Evolutionary conservation across 257 asterid genomes (phyloP), one percentile per base, ranked within the genome.

Genomic region (Striga asiatica): DNA sequence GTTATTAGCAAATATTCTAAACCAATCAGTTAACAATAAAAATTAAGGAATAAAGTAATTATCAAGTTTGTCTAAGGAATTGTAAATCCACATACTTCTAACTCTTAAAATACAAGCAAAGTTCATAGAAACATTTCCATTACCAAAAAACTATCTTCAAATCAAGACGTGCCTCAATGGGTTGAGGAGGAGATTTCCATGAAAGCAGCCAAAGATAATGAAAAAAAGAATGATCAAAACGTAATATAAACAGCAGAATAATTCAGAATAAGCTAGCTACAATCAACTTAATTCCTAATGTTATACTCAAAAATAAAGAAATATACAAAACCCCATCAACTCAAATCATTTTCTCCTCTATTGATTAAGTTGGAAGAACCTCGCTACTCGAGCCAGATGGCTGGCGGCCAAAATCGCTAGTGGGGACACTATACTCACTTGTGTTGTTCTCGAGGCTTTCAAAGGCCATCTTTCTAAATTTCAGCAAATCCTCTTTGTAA

Each of bases 401-500:
- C 32, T 72, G 83, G 42, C 21, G 72, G 1, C 88, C 89, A n/a
- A 71, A 76, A 21, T 84, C 88, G 8, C 83, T 83, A 51, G 91
- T 78, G 1, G 80, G 79, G n/a, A 82, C 88, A 21, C 95, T 83
- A 72, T 67, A 79, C 60, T 75, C 87, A 8, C 89, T 78, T 1
- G 76, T 69, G 35, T 78, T 77, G 25, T 50, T 78, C 16, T 71
- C 81, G n/a, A 62, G 58, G 57, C 72, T 71, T 66, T 78, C 88
- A 8, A 88, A 51, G 12, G 95, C 97, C 92, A 88, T 75, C 68
- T 75, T 78, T 69, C 71, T 74, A 72, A 88, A 84, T 66, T 84
- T 84, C 31, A 68, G 69, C 52, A 88, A 71, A 58, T 88, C 97
- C 65, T 88, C 95, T 65, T 70, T 88, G 88, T 88, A 88, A 47